A percentile compares a stretch with the other conserved stretches of the same genome.
phyloP scores from a whole-genome alignment of 805 yeast genomes.

The Candida ponderosae region DNA sequence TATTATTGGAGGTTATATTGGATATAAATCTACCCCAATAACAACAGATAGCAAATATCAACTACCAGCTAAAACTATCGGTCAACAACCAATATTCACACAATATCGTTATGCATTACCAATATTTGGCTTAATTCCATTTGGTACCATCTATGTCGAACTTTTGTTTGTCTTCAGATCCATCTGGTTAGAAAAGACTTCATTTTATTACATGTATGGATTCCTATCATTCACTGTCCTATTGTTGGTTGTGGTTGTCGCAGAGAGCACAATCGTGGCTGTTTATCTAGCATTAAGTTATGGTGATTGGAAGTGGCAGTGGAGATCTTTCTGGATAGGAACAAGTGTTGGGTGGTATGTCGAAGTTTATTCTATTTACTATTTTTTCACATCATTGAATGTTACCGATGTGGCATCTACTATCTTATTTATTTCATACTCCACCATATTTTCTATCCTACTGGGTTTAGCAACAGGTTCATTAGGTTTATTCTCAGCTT shows the following conservation, averaged over 20 bases:
- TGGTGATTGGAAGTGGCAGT: constrained; percentile 66
- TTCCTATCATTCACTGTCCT: constrained; percentile 57
- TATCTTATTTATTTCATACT: constrained; percentile 64
- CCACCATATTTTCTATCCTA: constrained; percentile 52
- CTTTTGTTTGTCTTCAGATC: constrained; percentile 65
- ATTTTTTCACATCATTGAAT: constrained; percentile 48
- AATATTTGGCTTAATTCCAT: constrained; percentile 67
- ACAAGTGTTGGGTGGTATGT: constrained; percentile 68
- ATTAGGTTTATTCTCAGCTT: constrained; percentile 60
- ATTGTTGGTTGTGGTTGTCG: constrained; percentile 52
- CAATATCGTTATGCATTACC: constrained; percentile 23
- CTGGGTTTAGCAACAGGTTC: constrained; percentile 72
- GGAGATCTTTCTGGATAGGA: constrained; percentile 71
- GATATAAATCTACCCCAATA: constrained; percentile 26
- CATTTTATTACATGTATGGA: constrained; percentile 76
- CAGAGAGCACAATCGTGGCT: constrained; percentile 66
- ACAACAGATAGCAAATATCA: constrained; percentile 9
- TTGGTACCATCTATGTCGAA: constrained; percentile 75
- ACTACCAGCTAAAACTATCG: constrained; percentile 17
- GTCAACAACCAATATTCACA: constrained; percentile 27
- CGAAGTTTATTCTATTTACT: constrained; percentile 59
- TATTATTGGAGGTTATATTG: constrained; percentile 57
- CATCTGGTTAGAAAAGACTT: constrained; percentile 72
- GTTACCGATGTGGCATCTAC: constrained; percentile 61
- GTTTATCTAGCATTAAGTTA: constrained; percentile 53